phyloP scores from a whole-genome alignment of 495 filamentous ascomycete species.

The Glonium stellatum region DNA sequence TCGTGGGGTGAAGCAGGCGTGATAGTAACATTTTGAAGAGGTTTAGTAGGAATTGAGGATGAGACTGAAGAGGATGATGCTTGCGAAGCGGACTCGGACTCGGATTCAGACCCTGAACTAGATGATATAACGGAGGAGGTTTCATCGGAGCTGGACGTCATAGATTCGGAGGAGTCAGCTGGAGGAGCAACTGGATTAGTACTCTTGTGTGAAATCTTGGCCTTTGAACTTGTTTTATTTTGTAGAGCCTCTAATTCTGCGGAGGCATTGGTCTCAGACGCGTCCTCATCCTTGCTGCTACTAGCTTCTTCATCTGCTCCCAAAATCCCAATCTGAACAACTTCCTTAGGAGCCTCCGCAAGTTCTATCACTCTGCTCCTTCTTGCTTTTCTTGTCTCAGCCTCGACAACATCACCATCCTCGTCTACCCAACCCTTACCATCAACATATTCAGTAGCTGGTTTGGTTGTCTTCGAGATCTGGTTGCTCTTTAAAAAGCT shows the following conservation, averaged over 20 bases:
- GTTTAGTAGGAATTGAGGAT: slow-evolving; percentile 6
- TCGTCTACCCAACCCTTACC: slow-evolving; percentile 86
- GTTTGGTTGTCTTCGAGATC: slow-evolving; percentile 39
- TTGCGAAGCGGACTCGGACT: slow-evolving; percentile 14
- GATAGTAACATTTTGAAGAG: slow-evolving; percentile 7
- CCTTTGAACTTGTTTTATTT: slow-evolving; percentile 13
- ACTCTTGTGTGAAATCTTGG: background rate
- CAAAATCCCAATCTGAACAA: background rate
- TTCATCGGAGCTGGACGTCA: slow-evolving; percentile 5
- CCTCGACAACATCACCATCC: slow-evolving; percentile 68
- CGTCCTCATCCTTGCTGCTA: background rate
- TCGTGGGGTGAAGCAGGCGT: slow-evolving; percentile 16
- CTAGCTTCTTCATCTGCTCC: background rate
- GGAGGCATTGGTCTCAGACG: too few relatives aligned
- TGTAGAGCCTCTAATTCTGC: background rate
- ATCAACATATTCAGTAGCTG: slow-evolving; percentile 53
- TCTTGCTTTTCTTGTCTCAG: slow-evolving; percentile 26
- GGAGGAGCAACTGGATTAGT: slow-evolving; percentile 11
- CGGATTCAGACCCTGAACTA: slow-evolving; percentile 21
- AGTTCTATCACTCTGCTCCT: slow-evolving; percentile 22
- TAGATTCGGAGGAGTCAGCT: slow-evolving; percentile 4
- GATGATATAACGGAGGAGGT: slow-evolving; percentile 27
- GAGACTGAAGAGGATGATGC: slow-evolving; percentile 12
- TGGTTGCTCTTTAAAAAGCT: slow-evolving; percentile 56
- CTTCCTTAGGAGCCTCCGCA: slow-evolving; percentile 3